phyloP scores from a whole-genome alignment of 2,329 filamentous ascomycete species.

The Colletotrichum musae region DNA sequence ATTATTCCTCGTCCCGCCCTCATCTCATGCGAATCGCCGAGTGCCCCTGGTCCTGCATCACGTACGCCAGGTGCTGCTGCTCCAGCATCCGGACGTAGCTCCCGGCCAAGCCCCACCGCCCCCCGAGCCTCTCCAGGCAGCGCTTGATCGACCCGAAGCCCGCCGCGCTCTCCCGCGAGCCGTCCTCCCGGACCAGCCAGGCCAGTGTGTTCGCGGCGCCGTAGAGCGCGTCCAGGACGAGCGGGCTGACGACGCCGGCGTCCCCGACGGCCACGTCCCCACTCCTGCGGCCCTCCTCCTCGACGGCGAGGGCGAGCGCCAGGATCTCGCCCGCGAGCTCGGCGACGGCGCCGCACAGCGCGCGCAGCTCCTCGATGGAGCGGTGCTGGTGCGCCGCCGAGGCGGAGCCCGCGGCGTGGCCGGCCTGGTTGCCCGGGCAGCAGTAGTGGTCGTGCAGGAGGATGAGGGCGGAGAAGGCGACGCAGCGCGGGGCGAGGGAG shows the following conservation, averaged over 20 bases:
- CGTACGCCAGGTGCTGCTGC: slow-evolving; percentile 51
- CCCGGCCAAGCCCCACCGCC: slow-evolving; percentile 53
- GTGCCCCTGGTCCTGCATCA: slow-evolving; percentile 35
- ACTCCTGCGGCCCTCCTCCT: not conserved
- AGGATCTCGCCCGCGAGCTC: slow-evolving; percentile 48
- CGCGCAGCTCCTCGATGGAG: slow-evolving; percentile 51
- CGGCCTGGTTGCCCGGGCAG: slow-evolving; percentile 47
- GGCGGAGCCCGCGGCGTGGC: slow-evolving; percentile 43
- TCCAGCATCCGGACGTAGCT: slow-evolving; percentile 54
- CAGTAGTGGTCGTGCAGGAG: slow-evolving; percentile 55
- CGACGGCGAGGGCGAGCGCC: slow-evolving; percentile 40
- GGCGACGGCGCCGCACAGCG: slow-evolving; percentile 47
- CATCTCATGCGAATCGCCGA: slow-evolving; percentile 7
- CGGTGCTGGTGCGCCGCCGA: slow-evolving; percentile 50
- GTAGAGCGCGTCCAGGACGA: slow-evolving; percentile 56
- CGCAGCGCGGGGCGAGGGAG: slow-evolving; percentile 41
- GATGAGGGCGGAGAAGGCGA: slow-evolving; percentile 43
- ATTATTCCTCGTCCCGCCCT: too few relatives aligned
- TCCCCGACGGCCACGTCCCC: slow-evolving; percentile 17
- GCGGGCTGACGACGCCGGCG: slow-evolving; percentile 50
- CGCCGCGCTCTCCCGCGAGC: slow-evolving; percentile 46
- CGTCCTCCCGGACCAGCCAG: slow-evolving; percentile 55
- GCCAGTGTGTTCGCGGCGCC: slow-evolving; percentile 53
- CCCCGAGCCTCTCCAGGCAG: slow-evolving; percentile 48
- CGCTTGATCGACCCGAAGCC: slow-evolving; percentile 49